Conservation (phyloP, 2,329 filamentous ascomycete genomes). For the Botrytis fragariae region DNA sequence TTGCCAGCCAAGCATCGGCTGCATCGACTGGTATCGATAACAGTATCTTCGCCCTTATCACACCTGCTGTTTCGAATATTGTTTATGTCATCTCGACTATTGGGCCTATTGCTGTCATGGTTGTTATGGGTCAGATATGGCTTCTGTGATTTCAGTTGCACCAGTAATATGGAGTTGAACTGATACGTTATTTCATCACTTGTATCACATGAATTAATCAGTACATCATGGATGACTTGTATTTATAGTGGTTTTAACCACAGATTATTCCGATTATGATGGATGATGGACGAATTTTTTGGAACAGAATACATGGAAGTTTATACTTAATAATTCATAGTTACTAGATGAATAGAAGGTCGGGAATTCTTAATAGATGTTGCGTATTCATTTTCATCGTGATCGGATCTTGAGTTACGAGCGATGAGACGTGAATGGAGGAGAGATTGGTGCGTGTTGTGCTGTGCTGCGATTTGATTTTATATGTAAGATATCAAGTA, state of each 20-base stretch:
- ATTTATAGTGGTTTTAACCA: background rate
- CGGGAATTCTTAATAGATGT: background rate
- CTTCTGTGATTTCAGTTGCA: conserved; percentile 2
- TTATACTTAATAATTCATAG: conserved; percentile 5
- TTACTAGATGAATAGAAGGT: conserved; percentile 6
- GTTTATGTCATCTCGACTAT: conserved; percentile 9
- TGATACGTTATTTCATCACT: conserved; percentile 3
- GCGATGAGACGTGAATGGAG: background rate
- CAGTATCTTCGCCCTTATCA: conserved; percentile 4
- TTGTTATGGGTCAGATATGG: conserved; percentile 18
- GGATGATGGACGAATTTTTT: conserved; percentile 12
- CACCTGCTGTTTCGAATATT: conserved; percentile 8
- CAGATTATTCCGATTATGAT: background rate
- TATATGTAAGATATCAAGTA: background rate
- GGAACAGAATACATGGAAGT: conserved; percentile 4
- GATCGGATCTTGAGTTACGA: background rate
- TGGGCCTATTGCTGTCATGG: conserved; percentile 3
- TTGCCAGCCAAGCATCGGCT: conserved; percentile 17
- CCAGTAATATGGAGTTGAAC: background rate
- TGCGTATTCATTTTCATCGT: background rate
- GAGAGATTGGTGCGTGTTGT: background rate
- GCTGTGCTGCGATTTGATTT: background rate
- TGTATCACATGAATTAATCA: conserved; percentile 7
- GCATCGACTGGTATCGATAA: conserved; percentile 17
- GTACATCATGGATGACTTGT: background rate